Evolutionary conservation across 2,329 filamentous ascomycete genomes (phyloP).

Genomic region (Ceratocystis alfenasii): DNA sequence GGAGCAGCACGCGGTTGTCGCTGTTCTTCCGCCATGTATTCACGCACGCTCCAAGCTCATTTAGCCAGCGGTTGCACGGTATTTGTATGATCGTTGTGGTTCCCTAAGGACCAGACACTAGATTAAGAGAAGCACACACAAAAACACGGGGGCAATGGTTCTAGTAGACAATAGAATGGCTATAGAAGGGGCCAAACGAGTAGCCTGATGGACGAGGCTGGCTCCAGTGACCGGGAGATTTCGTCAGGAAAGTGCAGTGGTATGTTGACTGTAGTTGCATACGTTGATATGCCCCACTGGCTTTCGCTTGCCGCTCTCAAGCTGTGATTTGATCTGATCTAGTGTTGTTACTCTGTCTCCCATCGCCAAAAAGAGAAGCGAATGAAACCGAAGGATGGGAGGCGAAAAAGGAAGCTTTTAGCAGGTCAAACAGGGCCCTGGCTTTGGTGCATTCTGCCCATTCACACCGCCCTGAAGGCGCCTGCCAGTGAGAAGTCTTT

Average conservation of each 20-base stretch:
- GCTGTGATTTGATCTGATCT: not conserved
- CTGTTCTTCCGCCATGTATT: not conserved
- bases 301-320: not conserved
- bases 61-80: not conserved
- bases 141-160: not conserved
- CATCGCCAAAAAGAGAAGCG: not conserved
- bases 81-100: no score
- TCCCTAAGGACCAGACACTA: not conserved
- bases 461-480: constrained; percentile 5
- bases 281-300: not conserved
- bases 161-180: not conserved
- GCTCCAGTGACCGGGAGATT: not conserved
- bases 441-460: constrained; percentile 11
- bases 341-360: not conserved
- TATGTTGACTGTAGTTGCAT: not conserved
- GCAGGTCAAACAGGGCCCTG: not conserved
- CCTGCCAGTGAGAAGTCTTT: not conserved
- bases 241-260: not conserved
- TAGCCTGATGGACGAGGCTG: not conserved
- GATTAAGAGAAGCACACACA: not conserved
- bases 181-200: not conserved
- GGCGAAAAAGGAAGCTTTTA: not conserved
- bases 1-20: not conserved
- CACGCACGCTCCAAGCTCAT: not conserved
- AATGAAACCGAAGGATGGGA: not conserved